A percentile compares a stretch with the other conserved stretches of the same genome.
Evolutionary conservation across 768 basidiomycete species (phyloP).

Genomic region (Suillus subluteus): DNA sequence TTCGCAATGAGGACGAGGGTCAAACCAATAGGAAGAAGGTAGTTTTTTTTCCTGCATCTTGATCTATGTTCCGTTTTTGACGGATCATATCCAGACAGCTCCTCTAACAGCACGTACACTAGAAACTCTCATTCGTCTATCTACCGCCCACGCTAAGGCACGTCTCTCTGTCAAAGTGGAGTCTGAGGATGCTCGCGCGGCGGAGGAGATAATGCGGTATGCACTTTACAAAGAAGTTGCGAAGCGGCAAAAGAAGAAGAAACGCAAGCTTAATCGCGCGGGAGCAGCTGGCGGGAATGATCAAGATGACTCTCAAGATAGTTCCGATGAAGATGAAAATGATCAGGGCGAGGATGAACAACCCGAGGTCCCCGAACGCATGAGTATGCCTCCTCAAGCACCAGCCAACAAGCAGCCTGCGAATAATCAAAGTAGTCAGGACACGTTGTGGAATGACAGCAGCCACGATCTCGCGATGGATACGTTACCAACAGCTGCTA

Average conservation of each 20-base stretch:
- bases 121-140: conserved; percentile 96
- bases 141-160: conserved; percentile 97
- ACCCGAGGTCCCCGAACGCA: conserved; percentile 44
- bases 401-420: conserved; percentile 26
- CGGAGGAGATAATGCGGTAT: conserved; percentile 95
- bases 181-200: conserved; percentile 82
- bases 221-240: conserved; percentile 98
- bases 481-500: conserved; percentile 40
- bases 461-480: conserved; percentile 70
- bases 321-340: conserved; percentile 48
- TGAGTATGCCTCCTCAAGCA: conserved; percentile 48
- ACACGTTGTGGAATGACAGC: conserved; percentile 69
- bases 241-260: conserved; percentile 73
- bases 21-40: conserved; percentile 88
- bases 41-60: conserved; percentile 18
- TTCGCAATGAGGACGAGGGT: conserved; percentile 89
- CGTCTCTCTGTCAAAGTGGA: conserved; percentile 87
- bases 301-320: conserved; percentile 46
- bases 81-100: conserved; percentile 68
- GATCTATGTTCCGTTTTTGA: conserved; percentile 9
- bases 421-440: conserved; percentile 42
- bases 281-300: conserved; percentile 54
- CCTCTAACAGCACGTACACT: conserved; percentile 98
- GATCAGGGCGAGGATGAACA: conserved; percentile 44
- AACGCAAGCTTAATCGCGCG: conserved; percentile 82